Evolutionary conservation across 2,329 filamentous ascomycete species (phyloP), one percentile per base, ranked within the genome.

Genomic region (Corynespora cassiicola): DNA sequence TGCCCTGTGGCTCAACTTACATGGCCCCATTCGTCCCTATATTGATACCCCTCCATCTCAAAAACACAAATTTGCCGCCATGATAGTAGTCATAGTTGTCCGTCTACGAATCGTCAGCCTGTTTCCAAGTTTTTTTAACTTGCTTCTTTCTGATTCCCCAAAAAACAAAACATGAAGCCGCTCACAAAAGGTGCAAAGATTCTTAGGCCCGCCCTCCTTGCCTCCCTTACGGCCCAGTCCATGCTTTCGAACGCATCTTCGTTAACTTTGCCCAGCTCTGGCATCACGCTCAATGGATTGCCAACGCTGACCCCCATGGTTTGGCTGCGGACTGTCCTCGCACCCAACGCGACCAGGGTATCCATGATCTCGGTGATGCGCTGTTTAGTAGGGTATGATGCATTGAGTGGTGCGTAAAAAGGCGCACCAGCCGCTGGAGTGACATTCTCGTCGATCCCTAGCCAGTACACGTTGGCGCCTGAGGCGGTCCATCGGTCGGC

Each of bases 11-110:
- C n/a, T n/a, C n/a, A n/a, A 39, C 40, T 35, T 20, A 35, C 42
- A 41, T 35, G 4, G 17, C 30, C 15, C 23, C 37, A 10, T 50
- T 50, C 36, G 65, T 60, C 7, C 58, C 68, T 34, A 76, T 69
- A 49, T 75, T 65, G 52, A 72, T 66, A 6, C 74, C 74, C 12
- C 61, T 61, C 68, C 69, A 77, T 16, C 75, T 70, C 19, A 77
- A 60, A 53, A 76, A 78, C 47, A 66, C 64, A 58, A 72, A 77
- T 53, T 76, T 76, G 6, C 75, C 75, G 15, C 75, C 74, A 43
- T 77, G 75, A 54, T 76, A 77, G 47, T 76, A 77, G 50, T 77
- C 70, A 45, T 72, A 77, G 39, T 77, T 74, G 51, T 77, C 74
- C 5, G 70, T 68, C 39, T 47, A 20, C 15, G n/a, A 14, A 7